These are phyloP conservation scores for Fonsecaea erecta DNA, from an alignment of 2,329 filamentous ascomycete species.

Conservation along the genomic window DNA sequence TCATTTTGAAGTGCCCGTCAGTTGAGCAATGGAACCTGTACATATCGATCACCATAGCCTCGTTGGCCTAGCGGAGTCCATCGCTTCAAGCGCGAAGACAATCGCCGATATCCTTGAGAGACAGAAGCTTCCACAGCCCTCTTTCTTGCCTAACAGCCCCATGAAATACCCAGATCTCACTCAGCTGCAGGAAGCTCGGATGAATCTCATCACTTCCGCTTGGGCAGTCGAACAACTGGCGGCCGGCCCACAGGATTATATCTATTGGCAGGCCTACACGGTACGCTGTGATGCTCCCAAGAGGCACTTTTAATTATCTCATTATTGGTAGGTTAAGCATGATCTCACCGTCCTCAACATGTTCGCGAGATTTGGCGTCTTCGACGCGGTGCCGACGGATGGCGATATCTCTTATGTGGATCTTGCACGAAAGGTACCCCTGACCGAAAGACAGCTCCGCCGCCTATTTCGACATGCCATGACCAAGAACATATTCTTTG, in stretches of 20 bases:
- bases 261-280: slow-evolving; percentile 14
- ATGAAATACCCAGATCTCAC: background rate
- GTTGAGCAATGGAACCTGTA: background rate
- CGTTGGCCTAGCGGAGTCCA: slow-evolving; percentile 8
- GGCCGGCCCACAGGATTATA: slow-evolving; percentile 3
- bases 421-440: slow-evolving; percentile 35
- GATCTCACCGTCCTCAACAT: slow-evolving; percentile 39
- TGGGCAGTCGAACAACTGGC: slow-evolving; percentile 10
- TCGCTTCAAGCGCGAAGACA: background rate
- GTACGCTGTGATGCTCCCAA: background rate
- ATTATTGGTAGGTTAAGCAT: slow-evolving; percentile 18
- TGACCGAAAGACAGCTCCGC: slow-evolving; percentile 15
- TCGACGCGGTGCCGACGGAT: slow-evolving; percentile 38
- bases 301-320: background rate
- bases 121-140: slow-evolving; percentile 2
- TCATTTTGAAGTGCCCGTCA: background rate
- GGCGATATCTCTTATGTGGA: slow-evolving; percentile 38
- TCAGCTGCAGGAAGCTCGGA: slow-evolving; percentile 13
- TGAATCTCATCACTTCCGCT: slow-evolving; percentile 9
- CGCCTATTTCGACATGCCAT: slow-evolving; percentile 55
- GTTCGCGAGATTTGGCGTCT: slow-evolving; percentile 42
- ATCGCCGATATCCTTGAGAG: slow-evolving; percentile 6
- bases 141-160: background rate
- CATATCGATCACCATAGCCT: background rate
- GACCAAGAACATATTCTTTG: slow-evolving; percentile 61